phyloP scores from a whole-genome alignment of 345 rosid genomes.

The Gossypium mustelinum region DNA sequence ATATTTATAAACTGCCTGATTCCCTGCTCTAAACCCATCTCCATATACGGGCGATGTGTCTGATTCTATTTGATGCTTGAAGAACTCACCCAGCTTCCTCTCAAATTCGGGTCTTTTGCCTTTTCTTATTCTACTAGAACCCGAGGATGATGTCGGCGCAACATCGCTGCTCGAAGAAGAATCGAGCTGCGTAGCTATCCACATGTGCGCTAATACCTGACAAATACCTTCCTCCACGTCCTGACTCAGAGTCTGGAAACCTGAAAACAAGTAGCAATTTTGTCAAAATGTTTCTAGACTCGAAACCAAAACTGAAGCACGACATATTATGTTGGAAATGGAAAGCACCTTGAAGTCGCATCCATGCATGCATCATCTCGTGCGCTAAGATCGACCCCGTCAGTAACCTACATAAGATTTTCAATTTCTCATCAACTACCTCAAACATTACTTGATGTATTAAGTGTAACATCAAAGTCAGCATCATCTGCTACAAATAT shows the following conservation, averaged over 20 bases:
- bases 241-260: conserved; percentile 69
- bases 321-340: neutral
- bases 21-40: conserved; percentile 79
- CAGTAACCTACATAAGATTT: conserved; percentile 53
- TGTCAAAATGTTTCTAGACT: neutral
- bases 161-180: conserved; percentile 31
- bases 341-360: conserved; percentile 79
- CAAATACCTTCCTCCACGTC: conserved; percentile 98
- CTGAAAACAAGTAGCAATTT: conserved; percentile 30
- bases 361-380: conserved; percentile 99
- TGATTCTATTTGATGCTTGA: conserved; percentile 81
- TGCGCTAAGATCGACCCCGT: conserved; percentile 97
- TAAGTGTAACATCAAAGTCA: neutral
- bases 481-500: conserved; percentile 5
- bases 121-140: conserved; percentile 35
- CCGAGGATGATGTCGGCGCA: conserved; percentile 47
- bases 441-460: neutral
- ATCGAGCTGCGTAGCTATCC: conserved; percentile 63
- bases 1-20: conserved; percentile 56
- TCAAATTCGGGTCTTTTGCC: conserved; percentile 68
- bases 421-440: neutral
- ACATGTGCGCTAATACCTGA: conserved; percentile 94
- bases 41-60: conserved; percentile 91
- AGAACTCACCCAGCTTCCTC: conserved; percentile 83
- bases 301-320: neutral